Conservation (phyloP, 129 eudicot genomes). For the Artemisia tridentata region DNA sequence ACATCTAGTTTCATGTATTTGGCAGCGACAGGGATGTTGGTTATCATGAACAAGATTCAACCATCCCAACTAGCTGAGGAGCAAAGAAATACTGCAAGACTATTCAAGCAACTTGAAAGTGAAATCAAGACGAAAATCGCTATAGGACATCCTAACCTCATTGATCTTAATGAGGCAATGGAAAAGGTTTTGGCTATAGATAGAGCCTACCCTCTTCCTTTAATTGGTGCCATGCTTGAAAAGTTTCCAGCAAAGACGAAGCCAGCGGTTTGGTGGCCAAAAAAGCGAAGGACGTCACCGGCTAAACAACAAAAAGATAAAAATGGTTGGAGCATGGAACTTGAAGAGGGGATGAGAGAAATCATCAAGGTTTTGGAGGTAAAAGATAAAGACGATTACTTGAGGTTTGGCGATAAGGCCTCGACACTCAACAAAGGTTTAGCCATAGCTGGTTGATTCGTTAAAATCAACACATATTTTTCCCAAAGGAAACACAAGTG, state of each 20-base stretch:
- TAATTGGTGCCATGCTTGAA: conserved; percentile 77
- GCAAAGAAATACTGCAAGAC: conserved; percentile 51
- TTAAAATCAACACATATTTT: too few species aligned
- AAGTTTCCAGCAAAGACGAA: conserved; percentile 53
- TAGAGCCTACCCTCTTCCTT: conserved; percentile 80
- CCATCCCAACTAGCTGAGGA: conserved; percentile 64
- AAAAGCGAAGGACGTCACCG: conserved; percentile 17
- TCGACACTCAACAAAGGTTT: conserved; percentile 63
- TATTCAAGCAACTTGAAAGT: conserved; percentile 40
- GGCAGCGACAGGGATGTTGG: conserved; percentile 47
- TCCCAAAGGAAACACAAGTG: too few species aligned
- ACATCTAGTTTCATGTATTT: conserved; percentile 46
- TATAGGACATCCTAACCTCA: neutral
- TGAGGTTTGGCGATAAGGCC: conserved; percentile 55
- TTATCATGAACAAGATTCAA: conserved; percentile 56
- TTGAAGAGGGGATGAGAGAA: conserved; percentile 66
- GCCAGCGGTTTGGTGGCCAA: conserved; percentile 85
- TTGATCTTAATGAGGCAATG: conserved; percentile 48
- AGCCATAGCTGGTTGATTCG: too few species aligned
- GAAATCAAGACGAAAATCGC: conserved; percentile 36
- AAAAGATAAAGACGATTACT: conserved; percentile 62
- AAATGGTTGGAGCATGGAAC: conserved; percentile 54
- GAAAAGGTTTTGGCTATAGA: conserved; percentile 62
- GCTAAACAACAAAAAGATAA: neutral
- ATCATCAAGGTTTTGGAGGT: conserved; percentile 33